Evolutionary conservation across 2,329 filamentous ascomycete species (phyloP), one percentile per base, ranked within the genome.

Genomic region (Fusarium fujikuroi): DNA sequence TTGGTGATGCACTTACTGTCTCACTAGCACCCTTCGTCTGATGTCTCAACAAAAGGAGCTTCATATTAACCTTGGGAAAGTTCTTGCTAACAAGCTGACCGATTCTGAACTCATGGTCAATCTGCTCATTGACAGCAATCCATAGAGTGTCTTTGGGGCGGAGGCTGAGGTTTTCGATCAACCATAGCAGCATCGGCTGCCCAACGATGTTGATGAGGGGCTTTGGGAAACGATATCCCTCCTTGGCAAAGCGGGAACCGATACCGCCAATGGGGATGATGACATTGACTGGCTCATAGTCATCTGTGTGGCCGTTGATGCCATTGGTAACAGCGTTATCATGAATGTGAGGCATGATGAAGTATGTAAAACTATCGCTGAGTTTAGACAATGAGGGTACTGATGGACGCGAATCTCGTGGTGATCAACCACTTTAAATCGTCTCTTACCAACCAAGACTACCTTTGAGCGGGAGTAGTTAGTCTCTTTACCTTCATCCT

Each of bases 21-120:
- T 58, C 54, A 28, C 54, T 58, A 9, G 54, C 54, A 7, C 54
- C 54, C 11, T 58, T 58, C 4, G 54, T 58, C 14, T 58, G 54
- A 28, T 58, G 54, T 7, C 54, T 34, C n/a, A 58, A 14, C 4
- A 58, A 11, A 3, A 58, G 9, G 1, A 58, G 40, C 30, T 44
- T 58, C 14, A 58, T 11, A 1, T 58, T 47, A 4, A 58, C 40
- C 18, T 58, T 58, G 2, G 54, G 54, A 18, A 58, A 58, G 40
- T 44, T 58, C 40, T 58, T 58, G 30, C 54, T 58, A 3, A 58
- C 30, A 2, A 58, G 54, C 40, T 58, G 54, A 9, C 54, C 54
- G 5, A 58, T 58, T 36, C 54, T 58, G 14, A 58, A 58, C 40
- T 58, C 54, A 36, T 58, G 34, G 30, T 58, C 54, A n/a, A 58